Base-by-base conservation (phyloP, 192 early-diverging fungal genomes). In the Phlyctochytrium bullatum region DNA sequence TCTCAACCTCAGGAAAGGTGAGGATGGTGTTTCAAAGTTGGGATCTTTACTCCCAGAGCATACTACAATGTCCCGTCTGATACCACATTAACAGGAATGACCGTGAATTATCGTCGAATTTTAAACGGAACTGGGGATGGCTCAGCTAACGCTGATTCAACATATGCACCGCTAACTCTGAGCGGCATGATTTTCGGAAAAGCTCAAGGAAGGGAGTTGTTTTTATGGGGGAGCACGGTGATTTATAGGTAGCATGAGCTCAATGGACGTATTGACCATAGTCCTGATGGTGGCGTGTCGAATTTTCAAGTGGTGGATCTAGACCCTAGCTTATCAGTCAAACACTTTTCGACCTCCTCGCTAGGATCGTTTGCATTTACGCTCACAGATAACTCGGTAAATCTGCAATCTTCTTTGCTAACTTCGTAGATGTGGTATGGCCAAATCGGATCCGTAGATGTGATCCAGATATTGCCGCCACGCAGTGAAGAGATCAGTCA, bases 201-300 rank as follows among this genome's bases (percentile, higher is more conserved):
- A 47, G 40, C 6, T 47, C 40, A 14, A 20, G 40, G 40, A 6
- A 47, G 20, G 6, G 40, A 47, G 40, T 20, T 47, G 40, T 47
- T 47, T 20, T 20, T 47, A 14, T 47, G 40, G 40, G 40, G 40
- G 20, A 47, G 20, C 40, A 14, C 40, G 20, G 40, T 47, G 6
- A 14, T 47, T 14, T 47, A 47, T 47, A 47, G 40, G 40, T 47
- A 14, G 40, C 40, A 47, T 47, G 10, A 20, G 40, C 40, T 47
- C 40, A 47, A 47, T n/a, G n/a, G n/a, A n/a, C n/a, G n/a, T n/a
- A n/a, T 47, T 47, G 40, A 47, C 40, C 40, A 14, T 47, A 47
- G 40, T 20, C 40, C 40, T 47, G 40, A 47, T 20, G 40, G 40
- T 47, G 40, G 40, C 40, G 20, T 47, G 10, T 47, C 40, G 20